These are phyloP conservation scores for Phytomonas sp. DNA, from an alignment of 208 protist species.

Conservation along the genomic window DNA sequence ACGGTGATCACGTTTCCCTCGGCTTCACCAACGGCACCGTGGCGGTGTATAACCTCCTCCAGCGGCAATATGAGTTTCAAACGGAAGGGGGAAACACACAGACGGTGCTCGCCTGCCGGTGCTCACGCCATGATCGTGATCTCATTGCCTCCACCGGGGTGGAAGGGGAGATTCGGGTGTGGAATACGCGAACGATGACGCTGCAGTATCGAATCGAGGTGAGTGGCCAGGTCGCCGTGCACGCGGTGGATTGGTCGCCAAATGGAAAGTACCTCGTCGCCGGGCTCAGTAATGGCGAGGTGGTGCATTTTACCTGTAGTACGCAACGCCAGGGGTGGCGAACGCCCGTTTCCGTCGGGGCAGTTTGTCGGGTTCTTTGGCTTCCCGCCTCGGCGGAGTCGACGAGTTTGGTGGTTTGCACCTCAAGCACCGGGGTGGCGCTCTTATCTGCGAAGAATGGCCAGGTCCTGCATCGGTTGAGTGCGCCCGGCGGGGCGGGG, in stretches of 20 bases:
- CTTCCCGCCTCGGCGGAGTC: conserved; percentile 25
- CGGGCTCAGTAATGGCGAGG: conserved; percentile 66
- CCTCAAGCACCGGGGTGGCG: conserved; percentile 43
- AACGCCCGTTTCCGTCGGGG: conserved; percentile 30
- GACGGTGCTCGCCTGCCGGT: conserved; percentile 58
- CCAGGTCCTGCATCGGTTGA: conserved; percentile 60
- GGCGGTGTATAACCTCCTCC: conserved; percentile 63
- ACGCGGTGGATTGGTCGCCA: conserved; percentile 70
- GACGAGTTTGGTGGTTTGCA: conserved; percentile 36
- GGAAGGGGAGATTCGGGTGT: conserved; percentile 85
- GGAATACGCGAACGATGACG: conserved; percentile 56
- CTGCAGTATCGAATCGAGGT: conserved; percentile 44
- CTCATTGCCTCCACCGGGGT: conserved; percentile 62
- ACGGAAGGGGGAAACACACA: conserved; percentile 72
- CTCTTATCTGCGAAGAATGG: conserved; percentile 65
- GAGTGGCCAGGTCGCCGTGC: conserved; percentile 52
- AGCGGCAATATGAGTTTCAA: conserved; percentile 41
- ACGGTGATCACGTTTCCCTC: conserved; percentile 45
- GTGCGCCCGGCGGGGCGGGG: conserved; percentile 23
- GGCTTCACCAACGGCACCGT: conserved; percentile 62
- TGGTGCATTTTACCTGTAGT: conserved; percentile 59
- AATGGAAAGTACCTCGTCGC: conserved; percentile 73
- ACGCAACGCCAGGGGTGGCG: conserved; percentile 64
- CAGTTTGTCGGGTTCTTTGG: conserved; percentile 49
- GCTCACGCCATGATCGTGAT: conserved; percentile 74